Conservation (phyloP, 78 protist genomes). For the Dictyostelium intermedium region DNA sequence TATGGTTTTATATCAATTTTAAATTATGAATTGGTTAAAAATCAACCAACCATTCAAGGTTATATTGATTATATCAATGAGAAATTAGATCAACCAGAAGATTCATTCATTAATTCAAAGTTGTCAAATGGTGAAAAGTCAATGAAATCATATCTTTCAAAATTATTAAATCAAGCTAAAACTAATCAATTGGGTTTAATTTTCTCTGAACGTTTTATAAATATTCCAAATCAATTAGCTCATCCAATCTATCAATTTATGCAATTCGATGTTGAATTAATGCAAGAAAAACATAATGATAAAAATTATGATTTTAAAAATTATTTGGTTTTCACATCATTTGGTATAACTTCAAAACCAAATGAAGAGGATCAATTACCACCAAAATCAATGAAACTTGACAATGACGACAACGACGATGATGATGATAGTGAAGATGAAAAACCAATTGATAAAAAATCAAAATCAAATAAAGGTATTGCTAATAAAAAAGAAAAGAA, state of each 20-base stretch:
- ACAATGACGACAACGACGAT: not conserved
- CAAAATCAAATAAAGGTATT: conserved; percentile 17
- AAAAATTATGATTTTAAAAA: conserved; percentile 23
- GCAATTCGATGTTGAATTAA: conserved; percentile 60
- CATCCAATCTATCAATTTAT: conserved; percentile 53
- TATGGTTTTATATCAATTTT: conserved; percentile 54
- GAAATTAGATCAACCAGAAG: not conserved
- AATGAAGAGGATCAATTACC: conserved; percentile 1
- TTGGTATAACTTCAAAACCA: conserved; percentile 33
- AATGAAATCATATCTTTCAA: not conserved
- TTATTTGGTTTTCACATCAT: conserved; percentile 25
- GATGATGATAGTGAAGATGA: not conserved
- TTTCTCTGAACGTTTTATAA: conserved; percentile 49
- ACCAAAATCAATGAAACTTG: not conserved
- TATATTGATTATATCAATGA: not conserved
- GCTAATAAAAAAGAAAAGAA: not conserved
- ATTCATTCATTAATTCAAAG: not conserved
- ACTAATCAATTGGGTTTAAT: conserved; percentile 5
- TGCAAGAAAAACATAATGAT: conserved; percentile 5
- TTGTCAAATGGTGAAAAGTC: not conserved
- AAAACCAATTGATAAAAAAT: conserved; percentile 11
- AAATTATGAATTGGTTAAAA: conserved; percentile 3
- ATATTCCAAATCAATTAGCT: conserved; percentile 37
- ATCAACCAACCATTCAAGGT: conserved; percentile 23
- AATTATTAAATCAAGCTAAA: not conserved